Base-by-base conservation (phyloP, 148 eudicot genomes). In the Nepenthes gracilis region DNA sequence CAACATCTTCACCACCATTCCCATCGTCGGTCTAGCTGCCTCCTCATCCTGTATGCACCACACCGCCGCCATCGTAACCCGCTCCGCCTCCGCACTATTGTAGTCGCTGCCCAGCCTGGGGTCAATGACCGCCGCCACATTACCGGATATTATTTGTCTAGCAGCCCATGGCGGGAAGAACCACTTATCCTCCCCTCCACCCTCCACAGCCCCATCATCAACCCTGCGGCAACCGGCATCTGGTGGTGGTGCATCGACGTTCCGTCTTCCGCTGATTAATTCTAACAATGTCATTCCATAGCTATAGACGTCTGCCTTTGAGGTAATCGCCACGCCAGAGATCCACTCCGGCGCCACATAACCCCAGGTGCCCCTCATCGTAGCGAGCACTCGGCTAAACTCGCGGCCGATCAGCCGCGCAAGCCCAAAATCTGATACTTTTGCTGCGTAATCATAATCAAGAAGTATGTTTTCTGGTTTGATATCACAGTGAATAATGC, bases 271-370 rank as follows among this genome's bases (percentile, higher is more conserved):
- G 2, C 90, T 82, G 54, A 85, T 68, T 36, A 88, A 37, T 74
- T 88, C 96, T 65, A 88, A 74, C 73, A 88, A 58, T 5, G 88
- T 84, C 96, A 88, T 88, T 13, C 96, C 96, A 58, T 76, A 88
- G 75, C 96, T 88, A 59, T 88, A 88, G n/a, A 88, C 96, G 64
- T 88, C 96, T 1, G 96, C 96, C 59, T 88, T 85, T 60, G 80
- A 68, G 13, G 96, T 85, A 38, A 88, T 85, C 0, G 88, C 83
- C 58, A 82, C 82, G 1, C 91, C 91, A 2, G 90, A 84, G 45
- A 88, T 88, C 96, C 96, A 88, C 71, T 88, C 96, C 0, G 96
- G 96, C 2, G 96, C 96, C 12, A 88, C 87, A 45, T 88, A 88
- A 1, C 96, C 96, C 88, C 91, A 77, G 1, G 96, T 88, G 0